phyloP scores from a whole-genome alignment of 208 protist genomes.

The Trypanosoma cruzi region DNA sequence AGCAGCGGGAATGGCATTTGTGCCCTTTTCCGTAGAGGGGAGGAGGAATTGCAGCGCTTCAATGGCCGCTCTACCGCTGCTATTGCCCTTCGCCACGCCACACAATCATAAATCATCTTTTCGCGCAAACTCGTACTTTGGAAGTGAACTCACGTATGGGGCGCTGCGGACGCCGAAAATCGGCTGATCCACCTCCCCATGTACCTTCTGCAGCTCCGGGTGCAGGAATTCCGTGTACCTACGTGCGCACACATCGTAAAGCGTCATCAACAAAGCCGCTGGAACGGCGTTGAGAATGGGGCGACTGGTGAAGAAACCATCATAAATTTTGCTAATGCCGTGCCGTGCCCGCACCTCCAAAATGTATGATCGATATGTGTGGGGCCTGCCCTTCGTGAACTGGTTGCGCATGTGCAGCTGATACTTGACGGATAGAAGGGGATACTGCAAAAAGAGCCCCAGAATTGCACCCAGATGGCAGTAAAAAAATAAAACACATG shows the following conservation, averaged over 20 bases:
- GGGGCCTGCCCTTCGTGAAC: slow-evolving; percentile 22
- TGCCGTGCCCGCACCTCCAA: slow-evolving; percentile 57
- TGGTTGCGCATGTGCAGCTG: slow-evolving; percentile 63
- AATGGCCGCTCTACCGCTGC: neutral
- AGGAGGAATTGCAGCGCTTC: neutral
- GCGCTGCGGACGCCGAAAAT: slow-evolving; percentile 38
- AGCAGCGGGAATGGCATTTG: neutral
- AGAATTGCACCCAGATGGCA: slow-evolving; percentile 62
- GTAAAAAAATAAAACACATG: slow-evolving; percentile 70
- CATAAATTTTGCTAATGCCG: slow-evolving; percentile 80
- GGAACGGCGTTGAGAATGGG: slow-evolving; percentile 74
- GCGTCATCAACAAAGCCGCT: slow-evolving; percentile 60
- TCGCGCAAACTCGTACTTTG: slow-evolving; percentile 65
- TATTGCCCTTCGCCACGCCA: neutral
- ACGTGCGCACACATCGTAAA: slow-evolving; percentile 62
- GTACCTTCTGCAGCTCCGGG: slow-evolving; percentile 35
- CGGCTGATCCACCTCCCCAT: slow-evolving; percentile 45
- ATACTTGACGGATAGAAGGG: slow-evolving; percentile 61
- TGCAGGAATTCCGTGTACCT: slow-evolving; percentile 73
- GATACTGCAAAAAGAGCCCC: slow-evolving; percentile 62
- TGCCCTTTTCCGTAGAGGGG: neutral
- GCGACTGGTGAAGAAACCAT: slow-evolving; percentile 75
- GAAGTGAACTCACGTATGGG: slow-evolving; percentile 24
- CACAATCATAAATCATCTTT: neutral
- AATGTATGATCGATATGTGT: slow-evolving; percentile 66